Percentiles rank a stretch among this genome's conserved stretches.
Evolutionary conservation across 768 basidiomycete species (phyloP).

Genomic region (Rhodosporidiobolus odoratus): DNA sequence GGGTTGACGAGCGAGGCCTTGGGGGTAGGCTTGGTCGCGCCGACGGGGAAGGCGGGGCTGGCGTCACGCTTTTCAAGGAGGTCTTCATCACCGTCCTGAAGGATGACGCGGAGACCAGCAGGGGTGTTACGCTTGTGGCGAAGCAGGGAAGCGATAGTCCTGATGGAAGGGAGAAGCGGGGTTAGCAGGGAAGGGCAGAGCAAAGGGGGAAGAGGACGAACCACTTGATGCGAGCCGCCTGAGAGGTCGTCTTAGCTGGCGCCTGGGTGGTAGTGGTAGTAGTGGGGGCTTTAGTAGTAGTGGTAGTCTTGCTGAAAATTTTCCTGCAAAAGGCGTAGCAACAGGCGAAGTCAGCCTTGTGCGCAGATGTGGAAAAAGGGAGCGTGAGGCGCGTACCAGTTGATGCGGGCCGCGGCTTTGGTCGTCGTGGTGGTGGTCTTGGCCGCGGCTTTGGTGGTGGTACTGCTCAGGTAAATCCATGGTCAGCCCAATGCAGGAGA

Average conservation of each 20-base stretch:
- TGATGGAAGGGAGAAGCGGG: not conserved
- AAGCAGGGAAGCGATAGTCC: not conserved
- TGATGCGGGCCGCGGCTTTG: not conserved
- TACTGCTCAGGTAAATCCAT: not conserved
- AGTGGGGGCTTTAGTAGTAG: not conserved
- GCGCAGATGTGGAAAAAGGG: no score
- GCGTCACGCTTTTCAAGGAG: not conserved
- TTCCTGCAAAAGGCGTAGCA: no score
- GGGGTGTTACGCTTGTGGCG: not conserved
- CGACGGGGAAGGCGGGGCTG: no score
- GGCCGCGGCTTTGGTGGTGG: not conserved
- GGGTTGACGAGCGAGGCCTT: conserved; percentile 9
- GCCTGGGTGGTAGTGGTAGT: not conserved
- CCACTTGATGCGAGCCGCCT: not conserved
- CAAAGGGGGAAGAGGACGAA: not conserved
- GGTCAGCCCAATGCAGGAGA: not conserved
- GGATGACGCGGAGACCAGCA: not conserved
- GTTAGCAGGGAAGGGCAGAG: not conserved
- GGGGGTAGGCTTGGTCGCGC: conserved; percentile 6
- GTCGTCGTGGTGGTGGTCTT: not conserved
- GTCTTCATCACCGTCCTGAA: conserved; percentile 19
- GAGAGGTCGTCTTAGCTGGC: not conserved
- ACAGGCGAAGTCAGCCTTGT: no score
- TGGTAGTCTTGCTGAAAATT: no score
- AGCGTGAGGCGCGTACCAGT: no score